Conservation (phyloP, 805 yeast genomes). For the Starmerella lactis-condensi region DNA sequence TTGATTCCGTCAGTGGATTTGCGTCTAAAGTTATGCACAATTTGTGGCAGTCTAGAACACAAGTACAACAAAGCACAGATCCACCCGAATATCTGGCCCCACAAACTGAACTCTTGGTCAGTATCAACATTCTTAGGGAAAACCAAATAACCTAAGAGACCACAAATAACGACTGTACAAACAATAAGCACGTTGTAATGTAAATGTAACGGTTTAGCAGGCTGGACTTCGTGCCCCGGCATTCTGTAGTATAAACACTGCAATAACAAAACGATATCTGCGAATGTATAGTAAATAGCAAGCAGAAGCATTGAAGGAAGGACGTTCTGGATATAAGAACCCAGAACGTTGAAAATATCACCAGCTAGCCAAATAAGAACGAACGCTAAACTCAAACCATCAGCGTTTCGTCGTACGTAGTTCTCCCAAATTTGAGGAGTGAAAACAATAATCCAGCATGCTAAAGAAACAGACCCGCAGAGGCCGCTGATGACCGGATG, state of each 20-base stretch:
- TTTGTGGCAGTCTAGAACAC: constrained; percentile 87
- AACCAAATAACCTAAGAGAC: constrained; percentile 74
- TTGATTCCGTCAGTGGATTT: constrained; percentile 92
- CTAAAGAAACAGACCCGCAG: constrained; percentile 61
- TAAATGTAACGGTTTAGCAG: constrained; percentile 1
- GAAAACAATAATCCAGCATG: constrained; percentile 95
- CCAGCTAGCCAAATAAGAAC: constrained; percentile 85
- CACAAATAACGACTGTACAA: constrained; percentile 49
- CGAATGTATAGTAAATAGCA: constrained; percentile 81
- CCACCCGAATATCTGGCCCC: constrained; percentile 79
- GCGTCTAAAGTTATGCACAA: constrained; percentile 61
- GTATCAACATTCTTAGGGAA: constrained; percentile 33
- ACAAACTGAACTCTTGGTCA: constrained; percentile 39
- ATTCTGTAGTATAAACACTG: constrained; percentile 67
- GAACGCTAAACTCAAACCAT: constrained; percentile 73
- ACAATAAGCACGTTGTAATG: constrained; percentile 32
- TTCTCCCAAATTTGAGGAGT: constrained; percentile 94
- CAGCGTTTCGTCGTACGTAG: constrained; percentile 50
- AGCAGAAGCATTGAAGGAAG: constrained; percentile 85
- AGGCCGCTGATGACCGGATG: constrained; percentile 16
- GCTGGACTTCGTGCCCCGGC: constrained; percentile 4
- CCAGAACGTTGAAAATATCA: constrained; percentile 81
- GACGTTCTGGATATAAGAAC: constrained; percentile 76
- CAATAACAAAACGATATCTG: constrained; percentile 65
- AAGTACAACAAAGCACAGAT: constrained; percentile 31